Conservation (phyloP, 1,139 yeast genomes). For the Yamadazyma membranifaciens region DNA sequence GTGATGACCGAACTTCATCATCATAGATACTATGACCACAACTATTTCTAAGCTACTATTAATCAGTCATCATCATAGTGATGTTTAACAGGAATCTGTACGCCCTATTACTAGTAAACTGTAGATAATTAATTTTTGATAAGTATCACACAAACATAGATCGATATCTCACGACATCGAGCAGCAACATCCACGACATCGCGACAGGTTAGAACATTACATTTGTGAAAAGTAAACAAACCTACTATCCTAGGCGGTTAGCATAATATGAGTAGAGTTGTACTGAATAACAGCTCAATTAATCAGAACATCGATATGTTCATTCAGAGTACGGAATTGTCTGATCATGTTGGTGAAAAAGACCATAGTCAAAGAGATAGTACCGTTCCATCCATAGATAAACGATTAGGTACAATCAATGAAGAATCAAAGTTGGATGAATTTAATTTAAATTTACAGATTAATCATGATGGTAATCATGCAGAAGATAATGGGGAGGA, state of each 20-base stretch:
- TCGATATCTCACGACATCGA: constrained; percentile 1
- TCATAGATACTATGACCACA: too few species aligned
- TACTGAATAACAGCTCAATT: constrained; percentile 16
- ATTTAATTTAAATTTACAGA: constrained; percentile 11
- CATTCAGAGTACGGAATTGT: constrained; percentile 13
- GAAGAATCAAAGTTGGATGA: constrained; percentile 13
- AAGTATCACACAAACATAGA: too few species aligned
- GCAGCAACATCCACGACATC: constrained; percentile 2
- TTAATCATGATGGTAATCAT: neutral
- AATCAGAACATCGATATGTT: constrained; percentile 12
- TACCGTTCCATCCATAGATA: constrained; percentile 1
- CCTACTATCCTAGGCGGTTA: neutral
- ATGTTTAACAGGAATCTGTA: too few species aligned
- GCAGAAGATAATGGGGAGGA: neutral
- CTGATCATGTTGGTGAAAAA: constrained; percentile 7
- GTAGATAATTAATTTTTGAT: too few species aligned
- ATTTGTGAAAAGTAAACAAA: constrained; percentile 8
- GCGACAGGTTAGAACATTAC: neutral
- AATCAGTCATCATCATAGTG: too few species aligned
- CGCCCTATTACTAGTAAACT: too few species aligned
- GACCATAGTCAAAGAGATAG: neutral
- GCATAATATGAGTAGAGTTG: constrained; percentile 7
- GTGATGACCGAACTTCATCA: too few species aligned
- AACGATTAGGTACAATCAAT: constrained; percentile 8
- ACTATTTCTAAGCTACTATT: too few species aligned